Base-by-base conservation (phyloP, 768 basidiomycete genomes). In the Boletus rubescentipes region DNA sequence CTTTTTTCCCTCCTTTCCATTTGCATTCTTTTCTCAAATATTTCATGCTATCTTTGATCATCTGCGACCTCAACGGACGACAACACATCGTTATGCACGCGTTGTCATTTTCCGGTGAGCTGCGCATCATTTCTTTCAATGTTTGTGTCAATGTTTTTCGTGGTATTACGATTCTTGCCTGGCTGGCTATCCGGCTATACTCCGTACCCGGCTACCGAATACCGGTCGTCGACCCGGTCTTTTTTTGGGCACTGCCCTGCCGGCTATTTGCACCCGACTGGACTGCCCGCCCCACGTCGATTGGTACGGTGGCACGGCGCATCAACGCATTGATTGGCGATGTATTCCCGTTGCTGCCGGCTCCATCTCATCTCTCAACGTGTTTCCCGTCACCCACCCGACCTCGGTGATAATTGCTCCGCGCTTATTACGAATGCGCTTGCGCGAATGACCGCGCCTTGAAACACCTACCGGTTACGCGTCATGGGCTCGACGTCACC, bases 301-400 rank as follows among this genome's bases (percentile, higher is more conserved):
- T 53, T 47, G 55, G 57, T 44, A 43, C 39, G 47, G 39, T 52
- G 42, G 16, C 30, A 29, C 42, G 44, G 46, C 40, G 32, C 54
- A 31, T 55, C 51, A 51, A 51, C 42, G 30, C 50, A 14, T 14
- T 44, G 48, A 40, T 53, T 62, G 62, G 65, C 55, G 57, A 21
- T 53, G 55, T 43, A 31, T 18, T 46, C 21, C 38, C 34, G 30
- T 42, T 32, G 9, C 36, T 23, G 26, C 52, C 56, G 60, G 54
- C n/a, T 39, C 18, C 30, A 16, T 56, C 36, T 44, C 35, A 36
- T 55, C 20, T 21, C 14, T 40, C 38, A 35, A 51, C 44, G 26
- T 46, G 14, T 9, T 23, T 39, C 18, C 36, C 16, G 39, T 48
- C 18, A 35, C n/a, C 10, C 10, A 40, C 36, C 16, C 52, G 5